Evolutionary conservation across 306 rosid species (phyloP), one percentile per base, ranked within the genome.

Genomic region (Fagus crenata): DNA sequence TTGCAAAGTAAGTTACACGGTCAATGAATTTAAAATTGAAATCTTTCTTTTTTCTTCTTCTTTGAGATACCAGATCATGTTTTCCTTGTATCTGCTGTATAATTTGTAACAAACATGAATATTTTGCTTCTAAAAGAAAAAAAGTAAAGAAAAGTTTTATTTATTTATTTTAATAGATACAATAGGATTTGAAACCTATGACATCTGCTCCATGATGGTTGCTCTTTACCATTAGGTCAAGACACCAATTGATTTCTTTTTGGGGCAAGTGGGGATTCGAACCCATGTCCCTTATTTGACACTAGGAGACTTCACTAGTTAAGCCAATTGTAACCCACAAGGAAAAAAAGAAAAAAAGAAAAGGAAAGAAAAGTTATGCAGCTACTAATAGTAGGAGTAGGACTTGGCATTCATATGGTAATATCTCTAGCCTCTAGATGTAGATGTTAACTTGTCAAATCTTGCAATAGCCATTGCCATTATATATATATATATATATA

Each of bases 1-100:
- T 95, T 77, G 85, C 97, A 68, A 92, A 91, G 99, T 95, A 85
- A 90, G 99, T 81, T 70, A 76, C 67, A 70, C 54, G 28, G 36
- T 76, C 53, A 36, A 61, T 41, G 56, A 13, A 35, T 49, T 54
- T 58, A 13, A 68, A 18, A 55, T 37, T 77, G 46, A 46, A 2
- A 15, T 67, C 17, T 5, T 43, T 67, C 11, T 43, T 39, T 58
- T 43, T 9, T 59, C 64, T 70, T 31, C 33, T 63, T 42, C 32
- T 65, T 15, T 65, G 31, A 65, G 69, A 78, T 63, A 28, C 49
- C 35, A 12, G 60, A 53, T 36, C 71, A 53, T 58, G 9, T 37
- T 53, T 14, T 65, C 5, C 43, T 61, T 32, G 1, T 46, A 72
- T 54, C 4, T 56, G 60, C 36, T 31, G 5, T 17, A 4, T 18